Evolutionary conservation across 2,329 filamentous ascomycete species (phyloP), one percentile per base, ranked within the genome.

Genomic region (Teratosphaeria zuluensis): DNA sequence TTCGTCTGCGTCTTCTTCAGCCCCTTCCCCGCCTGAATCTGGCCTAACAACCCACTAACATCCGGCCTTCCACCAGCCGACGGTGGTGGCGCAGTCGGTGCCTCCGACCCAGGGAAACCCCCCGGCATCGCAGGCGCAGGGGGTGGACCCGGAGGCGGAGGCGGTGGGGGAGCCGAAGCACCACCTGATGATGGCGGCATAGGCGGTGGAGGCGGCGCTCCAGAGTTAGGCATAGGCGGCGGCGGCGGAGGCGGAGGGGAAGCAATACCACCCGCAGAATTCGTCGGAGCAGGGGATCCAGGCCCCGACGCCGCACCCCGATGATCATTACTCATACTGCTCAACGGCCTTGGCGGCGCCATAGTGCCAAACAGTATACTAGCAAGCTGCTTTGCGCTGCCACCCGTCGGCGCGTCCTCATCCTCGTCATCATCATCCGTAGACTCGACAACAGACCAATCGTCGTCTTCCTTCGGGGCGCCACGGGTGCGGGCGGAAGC

Each of bases 281-380:
- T 62, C 4, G 72, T 62, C 4, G 72, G 68, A 5, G 71, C 68
- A 3, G 72, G 71, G 16, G 70, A 68, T 70, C 74, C 46, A 71
- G 74, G 68, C 24, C 72, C 73, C 16, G 42, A 48, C 4, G 42
- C 42, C 6, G 42, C 19, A 6, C 70, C 24, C 2, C 24, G 24
- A 28, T 28, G 65, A 69, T 76, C 59, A 64, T 88, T 85, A 57
- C 89, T 90, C 72, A 89, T 85, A 6, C 90, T 88, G 21, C 90
- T 95, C 52, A 96, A 76, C 32, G 92, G 92, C 56, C 92, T 85
- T 14, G 94, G 92, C 46, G 94, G 92, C 9, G 84, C 92, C 92
- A 99, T 97, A 56, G 92, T 96, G 60, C 94, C 92, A 72, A 99
- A 99, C 21, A 99, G 81, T 61, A 96, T 94, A 6, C 90, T 95